Evolutionary conservation across 2,329 filamentous ascomycete species (phyloP).

Genomic region (Nakataea oryzae): DNA sequence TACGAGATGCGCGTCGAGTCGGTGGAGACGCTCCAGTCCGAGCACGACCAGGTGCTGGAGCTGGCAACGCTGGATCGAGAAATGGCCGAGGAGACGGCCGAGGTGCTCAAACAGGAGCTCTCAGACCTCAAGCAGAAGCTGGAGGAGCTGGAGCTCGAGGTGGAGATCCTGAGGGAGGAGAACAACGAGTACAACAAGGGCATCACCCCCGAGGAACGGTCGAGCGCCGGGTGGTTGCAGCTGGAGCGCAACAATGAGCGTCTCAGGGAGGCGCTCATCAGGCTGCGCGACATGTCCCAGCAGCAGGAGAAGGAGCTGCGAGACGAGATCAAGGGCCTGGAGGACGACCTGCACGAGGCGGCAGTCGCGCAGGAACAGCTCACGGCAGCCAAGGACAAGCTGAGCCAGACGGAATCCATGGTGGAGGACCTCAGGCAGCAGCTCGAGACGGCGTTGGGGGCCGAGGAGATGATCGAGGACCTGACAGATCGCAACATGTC

Average conservation of each 20-base stretch:
- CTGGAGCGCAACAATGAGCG: slow-evolving; percentile 87
- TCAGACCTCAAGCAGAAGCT: slow-evolving; percentile 64
- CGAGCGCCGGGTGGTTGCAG: slow-evolving; percentile 80
- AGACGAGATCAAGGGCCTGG: slow-evolving; percentile 62
- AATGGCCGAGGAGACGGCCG: slow-evolving; percentile 90
- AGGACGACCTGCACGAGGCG: slow-evolving; percentile 63
- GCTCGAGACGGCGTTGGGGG: slow-evolving; percentile 76
- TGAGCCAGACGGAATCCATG: slow-evolving; percentile 61
- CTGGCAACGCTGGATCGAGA: slow-evolving; percentile 83
- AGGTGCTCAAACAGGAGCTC: slow-evolving; percentile 70
- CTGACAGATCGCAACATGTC: slow-evolving; percentile 79
- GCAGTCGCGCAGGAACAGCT: slow-evolving; percentile 58
- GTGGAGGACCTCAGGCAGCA: slow-evolving; percentile 84
- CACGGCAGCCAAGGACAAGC: slow-evolving; percentile 58
- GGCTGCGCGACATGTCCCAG: slow-evolving; percentile 77
- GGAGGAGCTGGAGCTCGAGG: slow-evolving; percentile 80
- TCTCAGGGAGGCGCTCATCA: slow-evolving; percentile 72
- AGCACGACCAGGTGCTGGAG: slow-evolving; percentile 78
- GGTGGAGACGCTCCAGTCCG: slow-evolving; percentile 65
- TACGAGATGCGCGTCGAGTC: slow-evolving; percentile 58
- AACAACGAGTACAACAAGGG: slow-evolving; percentile 75
- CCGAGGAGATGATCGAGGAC: slow-evolving; percentile 90
- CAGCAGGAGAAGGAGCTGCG: slow-evolving; percentile 74
- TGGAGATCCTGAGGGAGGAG: slow-evolving; percentile 79
- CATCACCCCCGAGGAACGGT: slow-evolving; percentile 79